Base-by-base conservation (phyloP, 352 stramenopile genomes). In the Phytophthora colocasiae region DNA sequence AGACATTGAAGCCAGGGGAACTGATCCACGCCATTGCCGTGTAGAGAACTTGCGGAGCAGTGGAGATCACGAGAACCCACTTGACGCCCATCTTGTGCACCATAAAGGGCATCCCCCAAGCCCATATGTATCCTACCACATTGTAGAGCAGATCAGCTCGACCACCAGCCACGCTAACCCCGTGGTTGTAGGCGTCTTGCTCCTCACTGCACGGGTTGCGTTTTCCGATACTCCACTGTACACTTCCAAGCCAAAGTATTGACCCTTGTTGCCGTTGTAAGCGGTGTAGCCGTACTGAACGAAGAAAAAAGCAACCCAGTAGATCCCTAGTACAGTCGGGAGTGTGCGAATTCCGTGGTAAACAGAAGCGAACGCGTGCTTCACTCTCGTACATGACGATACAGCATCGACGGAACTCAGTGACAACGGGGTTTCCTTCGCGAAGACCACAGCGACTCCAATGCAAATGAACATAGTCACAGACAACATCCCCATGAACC, bases 241-340 rank as follows among this genome's bases (percentile, higher is more conserved):
- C 14, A 90, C 81, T 40, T 83, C 68, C 17, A 87, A 44, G 11
- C 81, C 81, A 50, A 87, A 86, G 61, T 87, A 88, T 51, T 88
- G 77, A 0, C 81, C 78, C 47, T 89, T 89, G 63, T 76, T 81
- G 44, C 77, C 72, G 57, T 87, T 88, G 74, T 90, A 90, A 1
- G 81, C 60, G 5, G 75, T 80, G 52, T 69, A 87, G 7, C 75
- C 78, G 39, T 81, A 87, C 47, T 77, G 62, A 1, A 72, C 41
- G 24, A 78, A 68, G 59, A 83, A 77, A 41, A 85, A 77, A 31
- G 64, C 63, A 10, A 71, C 31, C 59, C 51, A 66, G 56, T 81
- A 87, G 12, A 81, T 41, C 4, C 36, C 66, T 0, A 85, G 66
- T 1, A 66, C 56, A 14, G 10, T 4, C 11, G 75, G 68, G 11